phyloP scores from a whole-genome alignment of 139 green algal genomes.

The Volvox africanus region DNA sequence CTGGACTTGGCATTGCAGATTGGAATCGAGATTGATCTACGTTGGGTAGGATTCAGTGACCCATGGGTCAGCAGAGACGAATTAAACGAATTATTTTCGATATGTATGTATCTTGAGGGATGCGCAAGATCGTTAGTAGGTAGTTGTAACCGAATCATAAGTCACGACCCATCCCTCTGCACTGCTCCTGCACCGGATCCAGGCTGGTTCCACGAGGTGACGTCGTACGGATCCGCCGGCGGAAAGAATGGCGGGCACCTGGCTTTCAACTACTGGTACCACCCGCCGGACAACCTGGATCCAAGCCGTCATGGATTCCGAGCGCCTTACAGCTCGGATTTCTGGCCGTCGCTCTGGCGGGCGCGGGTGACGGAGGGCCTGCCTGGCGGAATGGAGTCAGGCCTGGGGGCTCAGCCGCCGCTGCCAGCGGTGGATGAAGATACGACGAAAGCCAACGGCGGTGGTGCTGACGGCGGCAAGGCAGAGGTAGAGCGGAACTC shows the following conservation, averaged over 20 bases:
- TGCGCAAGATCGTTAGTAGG: too few species aligned
- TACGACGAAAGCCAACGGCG: neutral
- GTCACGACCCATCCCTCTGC: too few species aligned
- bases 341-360: constrained; percentile 59
- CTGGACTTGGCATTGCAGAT: too few species aligned
- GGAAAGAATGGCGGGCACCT: constrained; percentile 65
- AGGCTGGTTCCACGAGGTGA: constrained; percentile 94
- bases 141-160: too few species aligned
- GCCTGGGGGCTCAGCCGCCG: constrained; percentile 8
- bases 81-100: too few species aligned
- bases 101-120: too few species aligned
- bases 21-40: too few species aligned
- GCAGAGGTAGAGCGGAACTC: neutral
- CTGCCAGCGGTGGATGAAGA: neutral
- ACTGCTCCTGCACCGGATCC: neutral
- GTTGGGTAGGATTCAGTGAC: too few species aligned
- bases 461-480: neutral
- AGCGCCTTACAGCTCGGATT: constrained; percentile 62
- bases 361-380: neutral
- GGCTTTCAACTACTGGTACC: constrained; percentile 92
- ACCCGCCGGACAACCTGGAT: constrained; percentile 87
- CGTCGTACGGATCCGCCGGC: constrained; percentile 60
- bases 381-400: neutral
- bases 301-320: constrained; percentile 38
- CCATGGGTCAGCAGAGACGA: too few species aligned